Conservation (phyloP, 1,284 basidiomycete species). For the Cryptococcus hybrid region DNA sequence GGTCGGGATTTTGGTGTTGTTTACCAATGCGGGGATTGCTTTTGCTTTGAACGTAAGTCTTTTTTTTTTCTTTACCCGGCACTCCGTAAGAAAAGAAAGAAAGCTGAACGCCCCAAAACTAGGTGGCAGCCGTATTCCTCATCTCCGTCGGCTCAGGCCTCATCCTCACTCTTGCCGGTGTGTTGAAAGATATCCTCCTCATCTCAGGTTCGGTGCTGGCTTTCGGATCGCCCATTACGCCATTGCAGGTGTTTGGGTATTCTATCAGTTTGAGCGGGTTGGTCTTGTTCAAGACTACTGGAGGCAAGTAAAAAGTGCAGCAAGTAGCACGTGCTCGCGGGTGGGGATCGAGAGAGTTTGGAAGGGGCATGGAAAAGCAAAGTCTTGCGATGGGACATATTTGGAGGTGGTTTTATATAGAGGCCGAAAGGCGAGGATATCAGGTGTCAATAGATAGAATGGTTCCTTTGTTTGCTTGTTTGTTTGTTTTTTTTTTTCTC, state of each 20-base stretch:
- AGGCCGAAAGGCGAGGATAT: no score
- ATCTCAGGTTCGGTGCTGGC: conserved; percentile 85
- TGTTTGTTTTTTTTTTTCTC: no score
- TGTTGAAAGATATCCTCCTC: conserved; percentile 82
- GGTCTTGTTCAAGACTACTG: conserved; percentile 48
- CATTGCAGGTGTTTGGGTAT: conserved; percentile 80
- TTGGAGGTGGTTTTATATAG: neutral
- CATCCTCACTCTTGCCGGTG: conserved; percentile 89
- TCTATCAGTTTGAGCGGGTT: conserved; percentile 45
- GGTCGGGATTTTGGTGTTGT: conserved; percentile 71
- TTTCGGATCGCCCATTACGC: conserved; percentile 74
- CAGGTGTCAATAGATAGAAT: no score
- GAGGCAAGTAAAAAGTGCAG: conserved; percentile 38
- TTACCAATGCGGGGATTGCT: conserved; percentile 83
- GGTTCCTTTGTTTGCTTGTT: no score
- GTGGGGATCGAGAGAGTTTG: neutral
- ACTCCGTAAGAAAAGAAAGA: conserved; percentile 32
- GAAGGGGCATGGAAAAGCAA: neutral
- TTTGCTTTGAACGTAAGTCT: conserved; percentile 73
- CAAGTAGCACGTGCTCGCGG: no score
- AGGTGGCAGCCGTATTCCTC: conserved; percentile 83
- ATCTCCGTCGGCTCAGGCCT: conserved; percentile 85
- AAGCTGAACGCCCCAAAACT: conserved; percentile 45
- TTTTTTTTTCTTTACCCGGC: neutral
- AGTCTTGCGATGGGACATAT: neutral